These are phyloP conservation scores for Moelleriella libera DNA, from an alignment of 2,329 filamentous ascomycete genomes.

Conservation along the genomic window DNA sequence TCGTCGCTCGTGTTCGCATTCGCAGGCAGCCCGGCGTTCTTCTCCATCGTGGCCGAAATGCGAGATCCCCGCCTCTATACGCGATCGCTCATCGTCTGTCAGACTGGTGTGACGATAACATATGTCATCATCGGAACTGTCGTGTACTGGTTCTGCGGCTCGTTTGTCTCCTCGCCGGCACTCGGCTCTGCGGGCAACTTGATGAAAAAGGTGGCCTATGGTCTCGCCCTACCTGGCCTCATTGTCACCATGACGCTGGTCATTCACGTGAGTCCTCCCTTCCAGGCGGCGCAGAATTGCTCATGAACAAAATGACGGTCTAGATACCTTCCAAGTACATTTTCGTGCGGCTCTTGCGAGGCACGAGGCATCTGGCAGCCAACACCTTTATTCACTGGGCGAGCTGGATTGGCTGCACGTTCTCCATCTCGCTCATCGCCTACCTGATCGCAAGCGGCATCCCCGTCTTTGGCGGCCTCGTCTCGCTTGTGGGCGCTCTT, in stretches of 20 bases:
- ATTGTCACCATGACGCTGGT: slow-evolving; percentile 13
- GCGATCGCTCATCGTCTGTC: slow-evolving; percentile 12
- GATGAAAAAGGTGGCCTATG: slow-evolving; percentile 30
- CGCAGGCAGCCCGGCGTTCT: slow-evolving; percentile 20
- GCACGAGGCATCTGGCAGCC: slow-evolving; percentile 13
- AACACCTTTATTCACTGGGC: slow-evolving; percentile 14
- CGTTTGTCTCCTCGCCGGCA: slow-evolving; percentile 29
- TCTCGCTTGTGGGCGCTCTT: slow-evolving; percentile 15
- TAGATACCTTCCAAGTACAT: slow-evolving; percentile 11
- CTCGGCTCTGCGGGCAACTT: slow-evolving; percentile 26
- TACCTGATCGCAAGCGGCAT: slow-evolving; percentile 9
- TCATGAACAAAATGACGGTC: background rate
- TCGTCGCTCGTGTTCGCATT: slow-evolving; percentile 21
- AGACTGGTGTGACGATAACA: slow-evolving; percentile 13
- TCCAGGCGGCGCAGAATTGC: no score
- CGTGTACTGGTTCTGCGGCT: slow-evolving; percentile 31
- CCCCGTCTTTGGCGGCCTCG: slow-evolving; percentile 16
- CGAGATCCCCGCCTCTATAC: slow-evolving; percentile 14
- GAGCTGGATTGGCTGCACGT: slow-evolving; percentile 14
- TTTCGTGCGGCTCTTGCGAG: slow-evolving; percentile 14
- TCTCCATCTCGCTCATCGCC: slow-evolving; percentile 6
- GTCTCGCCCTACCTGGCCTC: slow-evolving; percentile 18
- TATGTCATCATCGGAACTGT: slow-evolving; percentile 20
- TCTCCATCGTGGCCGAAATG: slow-evolving; percentile 19
- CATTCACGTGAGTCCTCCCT: slow-evolving; percentile 11